phyloP scores from a whole-genome alignment of 2,329 filamentous ascomycete species.

The Alternaria atra region DNA sequence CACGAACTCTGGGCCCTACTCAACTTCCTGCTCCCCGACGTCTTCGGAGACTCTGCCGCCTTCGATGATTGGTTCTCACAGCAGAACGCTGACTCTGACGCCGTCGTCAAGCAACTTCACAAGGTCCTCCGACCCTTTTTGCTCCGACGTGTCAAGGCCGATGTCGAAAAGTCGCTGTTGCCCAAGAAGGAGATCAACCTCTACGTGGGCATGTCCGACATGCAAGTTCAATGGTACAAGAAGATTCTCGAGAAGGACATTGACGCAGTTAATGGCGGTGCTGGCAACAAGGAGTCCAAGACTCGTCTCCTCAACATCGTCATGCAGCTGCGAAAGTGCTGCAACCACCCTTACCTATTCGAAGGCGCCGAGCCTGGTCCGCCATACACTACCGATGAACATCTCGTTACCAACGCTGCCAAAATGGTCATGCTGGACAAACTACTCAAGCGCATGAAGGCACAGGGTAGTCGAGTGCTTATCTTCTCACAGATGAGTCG shows the following conservation, averaged over 20 bases:
- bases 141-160: conserved; percentile 92
- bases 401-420: conserved; percentile 89
- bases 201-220: conserved; percentile 98
- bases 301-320: conserved; percentile 97
- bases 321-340: conserved; percentile 99
- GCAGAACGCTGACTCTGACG: conserved; percentile 90
- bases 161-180: conserved; percentile 96
- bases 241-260: conserved; percentile 99
- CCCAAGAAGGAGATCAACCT: conserved; percentile 98
- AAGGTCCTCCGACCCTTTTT: conserved; percentile 92
- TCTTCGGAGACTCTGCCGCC: conserved; percentile 94
- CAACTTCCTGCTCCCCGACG: conserved; percentile 97
- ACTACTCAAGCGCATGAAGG: conserved; percentile 81
- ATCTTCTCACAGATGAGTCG: conserved; percentile 99
- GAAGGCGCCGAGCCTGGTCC: conserved; percentile 97
- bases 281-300: conserved; percentile 96
- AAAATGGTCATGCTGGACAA: conserved; percentile 99
- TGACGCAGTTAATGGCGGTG: conserved; percentile 95
- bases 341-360: conserved; percentile 97
- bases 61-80: conserved; percentile 98
- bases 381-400: conserved; percentile 97
- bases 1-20: conserved; percentile 97
- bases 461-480: conserved; percentile 90
- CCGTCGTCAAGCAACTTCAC: conserved; percentile 94
- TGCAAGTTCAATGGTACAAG: conserved; percentile 99